Base-by-base conservation (phyloP, 2,329 filamentous ascomycete genomes). In the Stemphylium lycopersici region DNA sequence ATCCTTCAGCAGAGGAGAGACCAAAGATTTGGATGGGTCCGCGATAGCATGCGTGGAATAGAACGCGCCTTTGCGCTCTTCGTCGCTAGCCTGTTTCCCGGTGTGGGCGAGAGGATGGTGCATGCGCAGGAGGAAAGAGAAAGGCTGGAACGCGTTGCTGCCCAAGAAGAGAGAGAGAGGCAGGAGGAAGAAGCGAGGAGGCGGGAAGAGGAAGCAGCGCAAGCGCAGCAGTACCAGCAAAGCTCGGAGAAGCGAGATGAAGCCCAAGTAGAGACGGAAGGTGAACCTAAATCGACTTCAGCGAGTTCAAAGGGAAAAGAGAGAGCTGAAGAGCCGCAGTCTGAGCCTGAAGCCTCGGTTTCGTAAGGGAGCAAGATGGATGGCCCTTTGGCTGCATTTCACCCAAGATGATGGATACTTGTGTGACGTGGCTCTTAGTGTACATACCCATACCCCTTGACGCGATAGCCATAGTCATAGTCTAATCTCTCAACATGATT, bases 41-140 rank as follows among this genome's bases (percentile, higher is more conserved):
- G 73, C 6, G 69, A 74, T 11, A 59, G 47, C 4, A 47, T 84
- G 15, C 72, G 82, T 38, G 77, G 79, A 2, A 69, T 78, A 0
- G 85, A 87, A 67, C 77, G 85, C 33, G 81, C 81, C 1, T 65
- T 84, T 36, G 83, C 83, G n/a, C 74, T 88, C n/a, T 85, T 88
- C 55, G 68, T 88, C 31, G 85, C 84, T 0, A 86, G 83, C 69
- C 66, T 88, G 44, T 81, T 85, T 67, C 85, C 85, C 0, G 85
- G 85, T 0, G 78, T 88, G 22, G 85, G 85, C 0, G 85, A 88
- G 67, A 76, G 83, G 6, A 83, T 86, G 67, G 82, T 87, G 12
- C 76, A 80, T 58, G 84, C 82, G 22, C 77, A 82, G 53, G 80
- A 83, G 61, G 80, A 81, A 48, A 77, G 81, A 13, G 63, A 63